Evolutionary conservation across 495 filamentous ascomycete genomes (phyloP), one percentile per base, ranked within the genome.

Genomic region (Annulohypoxylon stygium): DNA sequence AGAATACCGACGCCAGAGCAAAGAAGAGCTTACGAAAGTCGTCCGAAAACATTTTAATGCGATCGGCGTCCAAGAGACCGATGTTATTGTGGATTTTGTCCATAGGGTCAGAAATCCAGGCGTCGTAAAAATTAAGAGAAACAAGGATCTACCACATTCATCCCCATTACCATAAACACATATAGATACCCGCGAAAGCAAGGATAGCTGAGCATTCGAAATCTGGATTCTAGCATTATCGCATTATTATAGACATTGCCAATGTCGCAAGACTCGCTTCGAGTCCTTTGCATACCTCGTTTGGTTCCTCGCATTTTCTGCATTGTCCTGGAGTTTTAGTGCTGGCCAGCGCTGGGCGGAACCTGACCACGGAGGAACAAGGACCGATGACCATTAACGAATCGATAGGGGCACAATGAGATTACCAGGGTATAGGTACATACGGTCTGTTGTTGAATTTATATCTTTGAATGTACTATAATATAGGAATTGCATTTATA

Each of bases 21-120:
- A 93, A 76, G 90, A 95, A 26, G 88, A 94, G 73, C 86, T 98
- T 39, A 92, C 93, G n/a, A 86, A 90, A 65, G 86, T 91, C 9
- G 93, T 96, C 25, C 84, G 95, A 66, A 97, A 94, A 82, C 93
- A 97, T 79, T 97, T 98, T 80, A 97, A 97, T 77, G 90, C 89
- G 23, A 86, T 92, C 55, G 93, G 91, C 9, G 88, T 97, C 11
- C 90, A 90, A 61, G 95, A 98, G 80, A 93, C 90, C 71, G 95
- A 97, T 75, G 91, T 93, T 36, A 92, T 97, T 62, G 93, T 94
- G 18, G 90, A 93, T 71, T 92, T 97, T 77, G 76, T 96, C 55
- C 97, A 98, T 82, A 95, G 92, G 70, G 91, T 94, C 20, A 85
- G 87, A 66, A 83, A 75, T 33, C 77, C 81, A 4, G 80, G 78